Evolutionary conservation across 345 rosid species (phyloP).

Genomic region (Ceriops tagal): DNA sequence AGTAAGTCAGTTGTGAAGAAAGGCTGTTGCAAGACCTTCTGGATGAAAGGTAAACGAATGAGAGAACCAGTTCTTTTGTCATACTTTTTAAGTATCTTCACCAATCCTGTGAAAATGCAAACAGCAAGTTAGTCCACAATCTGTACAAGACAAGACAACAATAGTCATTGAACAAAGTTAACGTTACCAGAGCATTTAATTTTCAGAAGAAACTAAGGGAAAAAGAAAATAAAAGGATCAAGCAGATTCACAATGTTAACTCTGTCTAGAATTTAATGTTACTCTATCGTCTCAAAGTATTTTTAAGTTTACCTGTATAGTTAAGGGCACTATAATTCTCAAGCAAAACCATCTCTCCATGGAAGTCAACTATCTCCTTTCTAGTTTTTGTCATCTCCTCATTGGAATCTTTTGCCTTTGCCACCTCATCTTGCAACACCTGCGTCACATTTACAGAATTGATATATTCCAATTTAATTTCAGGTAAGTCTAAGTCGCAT

Average conservation of each 20-base stretch:
- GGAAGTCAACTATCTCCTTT: slow-evolving; percentile 86
- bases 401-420: slow-evolving; percentile 46
- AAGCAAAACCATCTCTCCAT: slow-evolving; percentile 93
- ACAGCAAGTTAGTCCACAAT: neutral
- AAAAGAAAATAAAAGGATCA: no score
- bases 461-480: neutral
- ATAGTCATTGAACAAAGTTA: neutral
- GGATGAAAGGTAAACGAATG: slow-evolving; percentile 86
- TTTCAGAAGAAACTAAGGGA: no score
- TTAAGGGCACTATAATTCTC: slow-evolving; percentile 96
- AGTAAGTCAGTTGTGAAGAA: slow-evolving; percentile 89
- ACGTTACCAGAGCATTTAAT: no score
- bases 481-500: neutral
- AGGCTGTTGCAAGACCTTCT: slow-evolving; percentile 84
- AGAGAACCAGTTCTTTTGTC: slow-evolving; percentile 94
- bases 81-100: slow-evolving; percentile 86
- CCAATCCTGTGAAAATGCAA: slow-evolving; percentile 52
- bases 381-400: slow-evolving; percentile 60
- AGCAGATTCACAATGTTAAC: no score
- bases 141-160: neutral
- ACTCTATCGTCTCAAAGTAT: no score
- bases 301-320: slow-evolving; percentile 58
- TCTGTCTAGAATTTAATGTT: no score
- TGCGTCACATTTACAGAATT: slow-evolving; percentile 28
- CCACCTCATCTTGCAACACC: slow-evolving; percentile 75